Evolutionary conservation across 305 asterid genomes (phyloP), one percentile per base, ranked within the genome.

Genomic region (Plantago coronopus): DNA sequence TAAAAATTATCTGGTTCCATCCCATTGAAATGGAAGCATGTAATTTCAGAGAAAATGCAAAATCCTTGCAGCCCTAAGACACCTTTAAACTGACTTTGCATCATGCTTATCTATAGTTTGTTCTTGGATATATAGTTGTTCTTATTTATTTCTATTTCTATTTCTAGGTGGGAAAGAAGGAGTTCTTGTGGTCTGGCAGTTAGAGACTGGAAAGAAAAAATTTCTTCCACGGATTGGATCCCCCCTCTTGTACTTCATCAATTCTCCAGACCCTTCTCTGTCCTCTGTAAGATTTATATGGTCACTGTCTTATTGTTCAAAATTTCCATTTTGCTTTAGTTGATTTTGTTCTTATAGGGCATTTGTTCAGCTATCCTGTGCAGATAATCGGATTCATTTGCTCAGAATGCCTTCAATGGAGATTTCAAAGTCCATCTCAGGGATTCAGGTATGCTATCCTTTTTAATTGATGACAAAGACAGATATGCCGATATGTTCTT

Each of bases 171-270:
- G 98, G 65, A 79, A 64, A 70, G 98, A 93, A 77, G 98, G 98
- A 40, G 98, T 89, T 73, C 78, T 93, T 57, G 98, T 93, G 66
- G 89, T 83, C 61, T 89, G 98, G 97, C 98, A 86, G 83, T 67
- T 93, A 48, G 98, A 86, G 61, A 83, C 96, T 16, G 97, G 97
- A 69, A 93, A 83, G 80, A 87, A 84, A 68, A 89, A 75, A 58
- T 89, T 86, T 61, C 83, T 83, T 63, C 96, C 98, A 0, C 82
- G 98, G 60, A 83, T 93, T 56, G 98, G 97, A 66, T 81, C 96
- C 23, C 94, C 94, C 8, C 85, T 93, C 72, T 48, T 82, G 64
- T 76, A 83, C 73, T 84, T 77, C 72, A 75, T 73, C 63, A 79
- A 31, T 76, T 93, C 98, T 63, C 79, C 96, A 1, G 98, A 93